Evolutionary conservation across 306 rosid genomes (phyloP).

Genomic region (Casuarina equisetifolia): DNA sequence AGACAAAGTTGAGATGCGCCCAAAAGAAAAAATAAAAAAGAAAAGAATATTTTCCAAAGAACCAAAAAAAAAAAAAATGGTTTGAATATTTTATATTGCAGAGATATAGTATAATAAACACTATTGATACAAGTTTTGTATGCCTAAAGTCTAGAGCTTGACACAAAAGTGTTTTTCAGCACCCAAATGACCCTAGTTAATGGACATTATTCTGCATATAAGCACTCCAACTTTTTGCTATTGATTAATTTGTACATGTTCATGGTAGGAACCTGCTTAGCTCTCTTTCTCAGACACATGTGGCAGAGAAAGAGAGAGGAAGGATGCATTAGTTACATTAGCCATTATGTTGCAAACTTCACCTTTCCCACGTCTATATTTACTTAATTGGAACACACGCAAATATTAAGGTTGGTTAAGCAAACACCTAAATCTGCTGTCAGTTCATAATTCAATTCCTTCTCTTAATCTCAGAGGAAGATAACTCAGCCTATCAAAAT

Average conservation of each 20-base stretch:
- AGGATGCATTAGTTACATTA: background rate
- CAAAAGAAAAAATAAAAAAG: background rate
- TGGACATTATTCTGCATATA: background rate
- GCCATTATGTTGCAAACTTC: conserved; percentile 1
- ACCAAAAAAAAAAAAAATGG: background rate
- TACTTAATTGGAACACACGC: background rate
- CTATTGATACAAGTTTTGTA: background rate
- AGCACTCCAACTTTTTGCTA: background rate
- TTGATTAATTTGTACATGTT: background rate
- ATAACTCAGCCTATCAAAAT: background rate
- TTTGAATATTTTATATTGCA: conserved; percentile 13
- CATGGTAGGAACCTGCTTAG: background rate
- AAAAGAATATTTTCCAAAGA: background rate
- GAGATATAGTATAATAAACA: background rate
- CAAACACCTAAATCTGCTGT: background rate
- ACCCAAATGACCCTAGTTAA: background rate
- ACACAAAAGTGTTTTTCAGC: background rate
- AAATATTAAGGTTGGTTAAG: background rate
- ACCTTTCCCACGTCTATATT: background rate
- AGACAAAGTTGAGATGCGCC: background rate
- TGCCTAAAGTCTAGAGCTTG: background rate
- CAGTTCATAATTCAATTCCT: background rate
- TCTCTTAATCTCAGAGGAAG: background rate
- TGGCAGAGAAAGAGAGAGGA: background rate
- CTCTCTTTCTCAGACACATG: conserved; percentile 4